Evolutionary conservation across 768 basidiomycete genomes (phyloP).

Genomic region (Pulveroboletus sp.): DNA sequence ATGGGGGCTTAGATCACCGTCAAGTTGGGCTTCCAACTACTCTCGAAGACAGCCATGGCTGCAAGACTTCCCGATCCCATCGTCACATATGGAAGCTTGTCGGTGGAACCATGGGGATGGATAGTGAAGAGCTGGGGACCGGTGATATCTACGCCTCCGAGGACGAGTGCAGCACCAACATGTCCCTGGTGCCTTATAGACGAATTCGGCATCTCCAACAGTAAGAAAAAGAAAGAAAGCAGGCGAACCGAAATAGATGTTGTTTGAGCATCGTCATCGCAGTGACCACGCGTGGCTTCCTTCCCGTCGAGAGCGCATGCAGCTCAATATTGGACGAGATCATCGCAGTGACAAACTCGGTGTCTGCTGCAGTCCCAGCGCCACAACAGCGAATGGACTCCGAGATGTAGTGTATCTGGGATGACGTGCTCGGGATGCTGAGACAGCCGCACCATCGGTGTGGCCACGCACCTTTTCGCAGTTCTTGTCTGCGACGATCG

Average conservation of each 20-base stretch:
- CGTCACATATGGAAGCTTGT: constrained; percentile 97
- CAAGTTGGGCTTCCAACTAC: constrained; percentile 76
- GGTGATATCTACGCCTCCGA: constrained; percentile 93
- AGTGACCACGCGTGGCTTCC: constrained; percentile 91
- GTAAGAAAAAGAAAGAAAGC: background rate
- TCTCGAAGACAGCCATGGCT: constrained; percentile 98
- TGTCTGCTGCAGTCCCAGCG: constrained; percentile 98
- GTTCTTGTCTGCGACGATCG: constrained; percentile 98
- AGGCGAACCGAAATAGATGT: constrained; percentile 77
- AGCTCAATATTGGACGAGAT: constrained; percentile 96
- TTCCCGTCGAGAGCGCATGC: constrained; percentile 83
- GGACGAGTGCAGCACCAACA: constrained; percentile 90
- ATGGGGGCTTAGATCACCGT: constrained; percentile 43
- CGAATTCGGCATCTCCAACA: background rate
- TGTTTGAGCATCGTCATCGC: constrained; percentile 99
- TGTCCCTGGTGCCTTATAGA: constrained; percentile 80
- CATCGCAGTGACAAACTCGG: constrained; percentile 89
- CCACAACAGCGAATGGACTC: constrained; percentile 97
- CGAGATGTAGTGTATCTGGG: constrained; percentile 93
- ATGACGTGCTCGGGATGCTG: background rate
- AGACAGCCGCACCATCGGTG: background rate
- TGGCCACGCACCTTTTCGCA: constrained; percentile 83
- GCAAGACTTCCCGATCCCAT: constrained; percentile 97
- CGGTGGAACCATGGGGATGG: constrained; percentile 94
- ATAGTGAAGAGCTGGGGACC: constrained; percentile 96